Evolutionary conservation across 106 monocot species (phyloP).

Genomic region (Dendrobium officinale): DNA sequence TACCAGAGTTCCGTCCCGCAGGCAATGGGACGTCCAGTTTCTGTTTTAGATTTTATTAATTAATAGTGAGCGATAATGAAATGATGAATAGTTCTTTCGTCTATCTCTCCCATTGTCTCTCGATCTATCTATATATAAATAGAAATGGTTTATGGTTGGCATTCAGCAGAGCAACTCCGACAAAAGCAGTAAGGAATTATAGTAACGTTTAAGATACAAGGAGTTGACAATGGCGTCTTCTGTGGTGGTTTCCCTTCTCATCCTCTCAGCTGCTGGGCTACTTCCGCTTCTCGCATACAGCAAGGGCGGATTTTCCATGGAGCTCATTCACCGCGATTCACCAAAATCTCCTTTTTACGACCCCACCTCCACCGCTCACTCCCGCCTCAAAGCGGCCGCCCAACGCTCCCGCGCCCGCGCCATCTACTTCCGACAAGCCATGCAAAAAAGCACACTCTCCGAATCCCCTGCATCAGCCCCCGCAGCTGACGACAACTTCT

Average conservation of each 20-base stretch:
- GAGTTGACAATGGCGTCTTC: too few relatives aligned
- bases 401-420: not conserved
- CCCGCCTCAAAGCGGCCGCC: slow-evolving; percentile 9
- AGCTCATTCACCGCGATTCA: slow-evolving; percentile 47
- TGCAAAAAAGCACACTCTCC: not conserved
- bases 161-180: too few relatives aligned
- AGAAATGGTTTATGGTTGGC: too few relatives aligned
- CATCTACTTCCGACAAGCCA: not conserved
- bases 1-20: too few relatives aligned
- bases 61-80: too few relatives aligned
- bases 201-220: too few relatives aligned
- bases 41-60: too few relatives aligned
- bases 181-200: too few relatives aligned
- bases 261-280: not conserved
- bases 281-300: not conserved
- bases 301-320: slow-evolving; percentile 19
- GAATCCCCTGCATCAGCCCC: not conserved
- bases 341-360: slow-evolving; percentile 10
- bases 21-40: too few relatives aligned
- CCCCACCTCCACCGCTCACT: not conserved
- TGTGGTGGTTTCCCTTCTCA: not conserved
- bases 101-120: too few relatives aligned
- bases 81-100: too few relatives aligned
- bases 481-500: not conserved
- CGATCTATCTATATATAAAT: too few relatives aligned